Conservation (phyloP, 2,329 filamentous ascomycete genomes). For the Calonectria ilicicola region DNA sequence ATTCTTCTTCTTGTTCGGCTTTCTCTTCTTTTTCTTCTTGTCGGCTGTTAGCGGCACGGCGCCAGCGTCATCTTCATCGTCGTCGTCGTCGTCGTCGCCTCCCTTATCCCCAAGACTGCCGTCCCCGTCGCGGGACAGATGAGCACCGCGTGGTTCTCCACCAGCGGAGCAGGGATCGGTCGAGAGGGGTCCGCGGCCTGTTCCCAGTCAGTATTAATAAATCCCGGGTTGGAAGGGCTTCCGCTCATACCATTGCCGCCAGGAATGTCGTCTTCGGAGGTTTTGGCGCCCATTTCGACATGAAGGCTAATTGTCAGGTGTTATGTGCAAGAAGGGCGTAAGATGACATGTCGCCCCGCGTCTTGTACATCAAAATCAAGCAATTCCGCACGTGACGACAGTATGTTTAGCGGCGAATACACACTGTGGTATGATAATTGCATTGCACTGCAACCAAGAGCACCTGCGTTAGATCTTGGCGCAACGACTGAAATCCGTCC, state of each 20-base stretch:
- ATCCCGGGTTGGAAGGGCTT: neutral
- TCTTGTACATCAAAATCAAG: neutral
- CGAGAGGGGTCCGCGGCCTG: slow-evolving; percentile 35
- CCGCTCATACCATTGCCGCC: slow-evolving; percentile 45
- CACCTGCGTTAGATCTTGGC: neutral
- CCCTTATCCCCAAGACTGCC: slow-evolving; percentile 50
- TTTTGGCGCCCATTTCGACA: slow-evolving; percentile 56
- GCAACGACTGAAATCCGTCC: neutral
- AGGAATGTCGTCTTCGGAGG: slow-evolving; percentile 50
- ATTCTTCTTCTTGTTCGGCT: slow-evolving; percentile 43
- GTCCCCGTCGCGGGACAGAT: slow-evolving; percentile 57
- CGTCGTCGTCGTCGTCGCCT: slow-evolving; percentile 45
- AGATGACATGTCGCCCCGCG: neutral
- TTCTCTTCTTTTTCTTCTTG: slow-evolving; percentile 44
- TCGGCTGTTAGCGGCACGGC: slow-evolving; percentile 36
- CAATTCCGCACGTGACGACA: neutral
- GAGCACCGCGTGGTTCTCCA: slow-evolving; percentile 55
- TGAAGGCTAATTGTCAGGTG: slow-evolving; percentile 30
- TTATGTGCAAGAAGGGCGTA: neutral
- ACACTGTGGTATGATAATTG: too few relatives aligned
- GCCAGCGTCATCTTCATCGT: slow-evolving; percentile 37
- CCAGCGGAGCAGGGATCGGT: slow-evolving; percentile 41
- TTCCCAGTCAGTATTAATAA: slow-evolving; percentile 13
- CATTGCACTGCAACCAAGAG: too few relatives aligned
- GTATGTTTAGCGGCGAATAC: neutral